Conservation (phyloP, 805 yeast genomes). For the Danielozyma ontarioensis region DNA sequence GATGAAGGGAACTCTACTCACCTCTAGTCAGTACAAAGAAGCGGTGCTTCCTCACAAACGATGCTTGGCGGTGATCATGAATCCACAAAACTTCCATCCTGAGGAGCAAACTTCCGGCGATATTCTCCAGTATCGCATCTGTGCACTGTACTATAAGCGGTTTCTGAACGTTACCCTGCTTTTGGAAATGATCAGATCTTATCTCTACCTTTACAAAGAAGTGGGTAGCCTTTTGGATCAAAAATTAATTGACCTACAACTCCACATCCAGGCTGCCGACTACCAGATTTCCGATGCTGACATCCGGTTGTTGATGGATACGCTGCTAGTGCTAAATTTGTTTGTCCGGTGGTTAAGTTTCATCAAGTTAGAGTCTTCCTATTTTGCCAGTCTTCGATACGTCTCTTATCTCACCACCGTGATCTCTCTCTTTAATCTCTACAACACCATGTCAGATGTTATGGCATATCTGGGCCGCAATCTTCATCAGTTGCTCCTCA, state of each 20-base stretch:
- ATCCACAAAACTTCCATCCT: constrained; percentile 1
- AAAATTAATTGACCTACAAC: background rate
- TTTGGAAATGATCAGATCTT: constrained; percentile 11
- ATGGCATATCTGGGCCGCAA: background rate
- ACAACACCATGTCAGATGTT: constrained; percentile 12
- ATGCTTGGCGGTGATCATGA: constrained; percentile 13
- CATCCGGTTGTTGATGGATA: constrained; percentile 5
- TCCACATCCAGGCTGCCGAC: background rate
- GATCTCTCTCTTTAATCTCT: constrained; percentile 19
- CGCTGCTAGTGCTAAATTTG: constrained; percentile 11
- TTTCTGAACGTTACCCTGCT: constrained; percentile 4
- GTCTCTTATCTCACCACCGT: constrained; percentile 21
- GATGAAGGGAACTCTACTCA: constrained; percentile 19
- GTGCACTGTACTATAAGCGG: constrained; percentile 18
- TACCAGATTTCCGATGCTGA: background rate
- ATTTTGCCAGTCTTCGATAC: constrained; percentile 25
- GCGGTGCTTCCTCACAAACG: constrained; percentile 20
- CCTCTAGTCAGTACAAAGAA: constrained; percentile 18
- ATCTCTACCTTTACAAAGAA: constrained; percentile 13
- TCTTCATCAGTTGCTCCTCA: background rate
- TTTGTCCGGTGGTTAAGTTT: constrained; percentile 23
- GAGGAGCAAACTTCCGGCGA: background rate
- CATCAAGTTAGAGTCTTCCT: constrained; percentile 18
- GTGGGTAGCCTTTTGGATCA: constrained; percentile 2
- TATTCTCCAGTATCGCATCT: constrained; percentile 3